Conservation (phyloP, 1,139 yeast genomes). For the Suhomyces maxii region DNA sequence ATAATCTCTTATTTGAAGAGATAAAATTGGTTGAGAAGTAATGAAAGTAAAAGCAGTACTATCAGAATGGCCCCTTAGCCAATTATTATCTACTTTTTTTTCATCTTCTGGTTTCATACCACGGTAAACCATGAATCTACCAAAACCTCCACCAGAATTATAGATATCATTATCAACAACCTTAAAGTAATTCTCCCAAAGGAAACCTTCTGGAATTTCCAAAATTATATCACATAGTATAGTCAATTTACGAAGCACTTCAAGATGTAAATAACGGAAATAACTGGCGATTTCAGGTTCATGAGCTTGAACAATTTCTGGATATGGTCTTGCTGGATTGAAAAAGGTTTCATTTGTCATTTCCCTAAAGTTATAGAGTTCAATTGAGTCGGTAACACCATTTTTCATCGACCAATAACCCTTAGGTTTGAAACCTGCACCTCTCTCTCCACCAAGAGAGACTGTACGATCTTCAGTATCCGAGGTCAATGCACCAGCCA, state of each 20-base stretch:
- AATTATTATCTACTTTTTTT: constrained; percentile 20
- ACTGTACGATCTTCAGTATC: constrained; percentile 32
- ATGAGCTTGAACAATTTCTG: constrained; percentile 30
- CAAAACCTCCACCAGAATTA: constrained; percentile 34
- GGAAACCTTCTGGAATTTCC: constrained; percentile 32
- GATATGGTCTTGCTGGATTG: constrained; percentile 19
- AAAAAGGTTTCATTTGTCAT: constrained; percentile 29
- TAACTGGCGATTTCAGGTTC: constrained; percentile 29
- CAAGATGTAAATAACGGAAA: constrained; percentile 25
- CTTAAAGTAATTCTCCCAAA: constrained; percentile 33
- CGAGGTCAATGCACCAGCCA: constrained; percentile 39
- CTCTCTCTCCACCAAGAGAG: constrained; percentile 46
- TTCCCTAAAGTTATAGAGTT: constrained; percentile 41
- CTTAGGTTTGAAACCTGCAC: constrained; percentile 47
- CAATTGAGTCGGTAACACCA: constrained; percentile 43
- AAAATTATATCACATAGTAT: constrained; percentile 30
- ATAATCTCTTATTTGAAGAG: constrained; percentile 28
- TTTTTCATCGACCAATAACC: constrained; percentile 47
- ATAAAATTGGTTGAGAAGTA: constrained; percentile 32
- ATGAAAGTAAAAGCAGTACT: constrained; percentile 30
- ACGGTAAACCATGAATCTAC: constrained; percentile 35
- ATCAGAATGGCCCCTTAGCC: constrained; percentile 33
- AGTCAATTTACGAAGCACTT: constrained; percentile 25
- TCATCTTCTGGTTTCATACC: constrained; percentile 28
- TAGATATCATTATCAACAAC: constrained; percentile 21